Conservation (phyloP, 192 early-diverging fungal genomes). For the Linnemannia elongata region DNA sequence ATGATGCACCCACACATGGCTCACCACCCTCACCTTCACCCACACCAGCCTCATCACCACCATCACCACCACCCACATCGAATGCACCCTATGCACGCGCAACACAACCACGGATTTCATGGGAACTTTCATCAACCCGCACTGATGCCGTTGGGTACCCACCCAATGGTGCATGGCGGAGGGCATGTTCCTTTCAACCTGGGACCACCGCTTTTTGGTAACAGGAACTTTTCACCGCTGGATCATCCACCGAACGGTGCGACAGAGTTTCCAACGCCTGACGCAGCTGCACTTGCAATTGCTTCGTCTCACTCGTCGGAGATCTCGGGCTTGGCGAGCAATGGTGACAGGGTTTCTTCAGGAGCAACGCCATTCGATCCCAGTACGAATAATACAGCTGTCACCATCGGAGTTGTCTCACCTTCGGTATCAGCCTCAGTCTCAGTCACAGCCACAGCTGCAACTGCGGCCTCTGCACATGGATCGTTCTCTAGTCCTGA, state of each 20-base stretch:
- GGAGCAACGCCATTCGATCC: slow-evolving; percentile 25
- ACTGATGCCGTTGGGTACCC: slow-evolving; percentile 32
- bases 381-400: neutral
- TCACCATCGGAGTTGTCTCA: slow-evolving; percentile 1
- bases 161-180: slow-evolving; percentile 31
- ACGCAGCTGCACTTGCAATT: slow-evolving; percentile 7
- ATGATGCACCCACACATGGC: slow-evolving; percentile 54
- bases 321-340: neutral
- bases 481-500: neutral
- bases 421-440: slow-evolving; percentile 2
- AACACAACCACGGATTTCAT: slow-evolving; percentile 32
- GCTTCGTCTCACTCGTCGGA: neutral
- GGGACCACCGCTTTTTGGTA: slow-evolving; percentile 23
- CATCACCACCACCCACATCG: slow-evolving; percentile 27
- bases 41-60: slow-evolving; percentile 32
- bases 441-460: neutral
- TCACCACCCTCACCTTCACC: slow-evolving; percentile 50
- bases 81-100: slow-evolving; percentile 31
- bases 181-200: slow-evolving; percentile 31
- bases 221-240: slow-evolving; percentile 16
- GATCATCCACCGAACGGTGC: slow-evolving; percentile 8
- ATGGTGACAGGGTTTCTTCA: neutral
- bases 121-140: slow-evolving; percentile 41
- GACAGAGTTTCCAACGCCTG: slow-evolving; percentile 10
- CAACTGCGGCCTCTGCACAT: neutral